Evolutionary conservation across 805 yeast species (phyloP), one percentile per base, ranked within the genome.

Genomic region (Yarrowia porcina): DNA sequence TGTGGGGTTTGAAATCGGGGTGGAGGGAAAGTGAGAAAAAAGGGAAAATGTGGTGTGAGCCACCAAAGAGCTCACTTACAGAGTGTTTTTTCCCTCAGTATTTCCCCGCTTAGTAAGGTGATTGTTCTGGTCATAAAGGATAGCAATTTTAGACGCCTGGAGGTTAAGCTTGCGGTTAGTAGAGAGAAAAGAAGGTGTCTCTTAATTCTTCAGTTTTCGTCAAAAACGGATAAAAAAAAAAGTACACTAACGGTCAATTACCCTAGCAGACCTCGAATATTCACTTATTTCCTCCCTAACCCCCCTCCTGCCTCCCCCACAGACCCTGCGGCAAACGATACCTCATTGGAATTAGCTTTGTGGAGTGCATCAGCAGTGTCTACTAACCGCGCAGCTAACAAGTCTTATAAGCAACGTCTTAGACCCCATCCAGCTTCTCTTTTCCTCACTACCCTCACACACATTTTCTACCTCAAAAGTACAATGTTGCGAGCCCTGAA

Each of bases 101-200:
- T n/a, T n/a, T n/a, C n/a, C n/a, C n/a, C n/a, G n/a, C n/a, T n/a
- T n/a, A n/a, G n/a, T n/a, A n/a, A n/a, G n/a, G n/a, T n/a, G n/a
- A n/a, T n/a, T n/a, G n/a, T n/a, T n/a, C n/a, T n/a, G n/a, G n/a
- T n/a, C n/a, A n/a, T 38, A 3, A 20, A 4, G 28, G 35, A 27
- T 44, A 45, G 52, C 52, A 45, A 45, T 45, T 45, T 28, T 45
- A 45, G 52, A 45, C 52, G 52, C 52, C 52, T 45, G 11, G 27
- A 15, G 8, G 21, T 5, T 10, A 27, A 44, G 52, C 21, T 45
- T 45, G 36, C 52, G 52, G 36, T 30, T 20, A 1, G 23, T n/a
- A 23, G 18, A 41, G n/a, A n/a, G n/a, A n/a, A n/a, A n/a, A n/a
- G n/a, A n/a, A n/a, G n/a, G n/a, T n/a, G n/a, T n/a, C n/a, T n/a